Base-by-base conservation (phyloP, 495 filamentous ascomycete species). In the Lophium mytilinum region DNA sequence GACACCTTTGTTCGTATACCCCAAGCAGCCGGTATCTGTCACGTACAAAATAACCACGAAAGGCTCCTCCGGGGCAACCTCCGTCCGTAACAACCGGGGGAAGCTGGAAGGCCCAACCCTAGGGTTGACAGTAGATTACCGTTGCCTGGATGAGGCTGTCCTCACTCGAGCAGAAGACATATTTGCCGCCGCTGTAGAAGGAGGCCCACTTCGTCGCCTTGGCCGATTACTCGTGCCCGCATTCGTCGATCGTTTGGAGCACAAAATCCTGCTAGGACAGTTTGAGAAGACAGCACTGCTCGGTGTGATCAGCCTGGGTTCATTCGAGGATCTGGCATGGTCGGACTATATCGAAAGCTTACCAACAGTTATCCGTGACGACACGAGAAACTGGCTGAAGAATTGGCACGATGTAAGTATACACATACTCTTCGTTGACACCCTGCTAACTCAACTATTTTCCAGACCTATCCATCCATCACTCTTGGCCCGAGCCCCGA, bases 21-120 rank as follows among this genome's bases (percentile, higher is more conserved):
- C 86, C 1, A 85, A 83, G 52, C 88, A 94, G 60, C 89, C 94
- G 0, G 84, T 87, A 3, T 85, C 84, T 21, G 71, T 96, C n/a
- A 73, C 89, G 1, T 95, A 93, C 71, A 89, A 87, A 67, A 88
- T 96, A 53, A 68, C 59, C 9, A 63, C 56, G 49, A 70, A 66
- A 24, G 14, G 46, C 59, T 62, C 36, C 17, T 24, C 17, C 4
- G 45, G 17, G 30, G 33, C 33, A 34, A 12, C 24, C n/a, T 41
- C 34, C 2, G 24, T 34, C 15, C 9, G 46, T 58, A 19, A 15
- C 30, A 49, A 18, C 1, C 33, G 51, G 52, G 41, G 49, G 51
- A 43, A 18, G 45, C 46, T 18, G 56, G 65, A 64, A 33, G 64
- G 72, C 9, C 79, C 73, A 19, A 58, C 70, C 21, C 73, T 96